Conservation (phyloP, 306 rosid species). For the Hippophae gyantsensis region DNA sequence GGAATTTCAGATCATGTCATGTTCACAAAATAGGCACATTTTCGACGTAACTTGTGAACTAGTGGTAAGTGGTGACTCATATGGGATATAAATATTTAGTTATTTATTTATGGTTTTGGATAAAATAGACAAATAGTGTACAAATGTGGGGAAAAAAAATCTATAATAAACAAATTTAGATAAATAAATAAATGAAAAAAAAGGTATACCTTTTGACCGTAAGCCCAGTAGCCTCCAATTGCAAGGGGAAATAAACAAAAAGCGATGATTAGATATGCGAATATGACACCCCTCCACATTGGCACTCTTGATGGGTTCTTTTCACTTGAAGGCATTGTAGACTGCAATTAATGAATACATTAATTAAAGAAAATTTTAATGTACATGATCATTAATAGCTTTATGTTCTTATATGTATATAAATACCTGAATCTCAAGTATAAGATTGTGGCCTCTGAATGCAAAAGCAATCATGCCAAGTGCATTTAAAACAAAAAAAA, state of each 20-base stretch:
- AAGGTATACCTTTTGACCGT: constrained; percentile 19
- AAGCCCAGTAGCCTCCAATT: constrained; percentile 44
- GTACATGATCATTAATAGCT: neutral
- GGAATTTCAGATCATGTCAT: too few species aligned
- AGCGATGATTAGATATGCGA: constrained; percentile 28
- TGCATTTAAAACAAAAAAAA: constrained; percentile 31
- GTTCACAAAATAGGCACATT: too few species aligned
- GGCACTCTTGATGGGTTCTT: constrained; percentile 44
- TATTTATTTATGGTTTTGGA: too few species aligned
- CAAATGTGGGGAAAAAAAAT: too few species aligned
- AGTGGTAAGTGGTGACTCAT: too few species aligned
- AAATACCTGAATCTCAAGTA: constrained; percentile 44
- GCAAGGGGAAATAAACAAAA: constrained; percentile 38
- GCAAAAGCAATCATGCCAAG: constrained; percentile 44
- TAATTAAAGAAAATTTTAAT: neutral
- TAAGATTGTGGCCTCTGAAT: constrained; percentile 45
- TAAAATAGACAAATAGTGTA: too few species aligned
- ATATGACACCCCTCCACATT: constrained; percentile 41
- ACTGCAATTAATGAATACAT: constrained; percentile 14
- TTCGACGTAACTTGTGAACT: too few species aligned
- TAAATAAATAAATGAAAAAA: neutral
- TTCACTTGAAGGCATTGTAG: constrained; percentile 45
- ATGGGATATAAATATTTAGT: too few species aligned
- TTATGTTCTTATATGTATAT: neutral
- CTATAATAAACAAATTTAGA: neutral